Conservation (phyloP, 2,329 filamentous ascomycete species). For the Scedosporium minutisporum region DNA sequence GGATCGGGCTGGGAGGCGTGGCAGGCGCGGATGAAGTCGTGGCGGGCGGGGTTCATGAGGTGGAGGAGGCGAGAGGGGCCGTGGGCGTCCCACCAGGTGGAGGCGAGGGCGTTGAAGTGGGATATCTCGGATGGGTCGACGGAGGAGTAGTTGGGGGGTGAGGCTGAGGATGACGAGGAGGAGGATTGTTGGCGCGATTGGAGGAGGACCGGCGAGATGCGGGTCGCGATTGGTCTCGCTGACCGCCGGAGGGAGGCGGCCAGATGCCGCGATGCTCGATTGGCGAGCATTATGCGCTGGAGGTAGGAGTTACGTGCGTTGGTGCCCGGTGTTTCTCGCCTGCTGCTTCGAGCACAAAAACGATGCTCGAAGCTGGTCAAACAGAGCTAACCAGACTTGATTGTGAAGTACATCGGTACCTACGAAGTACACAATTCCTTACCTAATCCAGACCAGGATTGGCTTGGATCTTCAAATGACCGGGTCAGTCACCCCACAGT, state of each 20-base stretch:
- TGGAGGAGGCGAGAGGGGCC: conserved; percentile 87
- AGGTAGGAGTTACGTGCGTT: background rate
- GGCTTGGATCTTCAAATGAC: too few relatives aligned
- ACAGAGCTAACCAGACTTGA: too few relatives aligned
- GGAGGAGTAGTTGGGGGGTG: conserved; percentile 44
- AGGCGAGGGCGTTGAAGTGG: conserved; percentile 89
- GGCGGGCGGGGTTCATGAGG: conserved; percentile 94
- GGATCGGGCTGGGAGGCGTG: conserved; percentile 41
- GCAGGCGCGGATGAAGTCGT: conserved; percentile 79
- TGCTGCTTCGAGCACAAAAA: background rate
- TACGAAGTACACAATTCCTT: too few relatives aligned
- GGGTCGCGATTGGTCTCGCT: background rate
- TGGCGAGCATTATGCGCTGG: background rate
- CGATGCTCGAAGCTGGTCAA: background rate
- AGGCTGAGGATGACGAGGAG: conserved; percentile 11
- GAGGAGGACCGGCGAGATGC: background rate
- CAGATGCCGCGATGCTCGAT: conserved; percentile 1
- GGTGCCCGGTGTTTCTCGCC: background rate
- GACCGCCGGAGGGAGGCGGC: background rate
- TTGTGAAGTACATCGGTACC: too few relatives aligned
- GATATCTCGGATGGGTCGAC: conserved; percentile 84
- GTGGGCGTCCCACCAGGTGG: conserved; percentile 94
- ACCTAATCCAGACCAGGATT: too few relatives aligned
- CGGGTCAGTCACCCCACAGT: background rate
- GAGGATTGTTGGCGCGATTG: conserved; percentile 13